Conservation (phyloP, 2,329 filamentous ascomycete species). For the Aspergillus cejpii region DNA sequence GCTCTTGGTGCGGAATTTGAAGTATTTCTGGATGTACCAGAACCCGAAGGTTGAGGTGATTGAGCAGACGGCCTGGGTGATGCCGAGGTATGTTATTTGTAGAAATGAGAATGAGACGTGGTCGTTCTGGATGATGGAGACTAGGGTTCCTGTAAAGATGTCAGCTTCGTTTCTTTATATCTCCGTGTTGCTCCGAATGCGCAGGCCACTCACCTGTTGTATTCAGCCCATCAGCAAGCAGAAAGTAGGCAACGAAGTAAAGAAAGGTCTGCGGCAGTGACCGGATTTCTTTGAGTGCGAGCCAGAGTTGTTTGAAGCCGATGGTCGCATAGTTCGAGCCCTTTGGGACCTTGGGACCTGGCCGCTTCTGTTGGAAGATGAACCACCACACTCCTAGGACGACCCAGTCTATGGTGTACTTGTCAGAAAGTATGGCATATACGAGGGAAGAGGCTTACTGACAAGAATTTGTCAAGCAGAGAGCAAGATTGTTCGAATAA, state of each 20-base stretch:
- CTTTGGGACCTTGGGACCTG: slow-evolving; percentile 36
- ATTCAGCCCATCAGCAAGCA: slow-evolving; percentile 40
- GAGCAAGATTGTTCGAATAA: slow-evolving; percentile 37
- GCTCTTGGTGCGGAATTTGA: slow-evolving; percentile 36
- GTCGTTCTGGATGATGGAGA: slow-evolving; percentile 39
- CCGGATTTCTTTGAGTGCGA: slow-evolving; percentile 34
- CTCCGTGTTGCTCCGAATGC: too few species aligned
- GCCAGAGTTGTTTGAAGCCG: slow-evolving; percentile 39
- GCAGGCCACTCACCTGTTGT: slow-evolving; percentile 29
- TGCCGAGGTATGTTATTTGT: slow-evolving; percentile 39
- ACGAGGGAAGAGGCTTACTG: slow-evolving; percentile 6
- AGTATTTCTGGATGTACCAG: slow-evolving; percentile 41
- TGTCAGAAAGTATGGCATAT: not conserved
- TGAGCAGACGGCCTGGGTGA: slow-evolving; percentile 36
- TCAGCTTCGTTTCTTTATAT: not conserved
- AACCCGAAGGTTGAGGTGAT: slow-evolving; percentile 38
- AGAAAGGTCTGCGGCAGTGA: slow-evolving; percentile 39
- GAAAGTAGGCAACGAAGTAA: slow-evolving; percentile 40
- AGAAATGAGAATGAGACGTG: slow-evolving; percentile 39
- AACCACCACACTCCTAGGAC: slow-evolving; percentile 42
- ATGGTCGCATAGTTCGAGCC: slow-evolving; percentile 38
- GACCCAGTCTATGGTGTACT: slow-evolving; percentile 33
- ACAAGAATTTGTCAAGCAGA: slow-evolving; percentile 41
- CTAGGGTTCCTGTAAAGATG: slow-evolving; percentile 25
- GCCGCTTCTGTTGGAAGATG: slow-evolving; percentile 38